These are phyloP conservation scores for Protomyces macrosporus DNA, from an alignment of 1,139 yeast genomes.

Conservation along the genomic window DNA sequence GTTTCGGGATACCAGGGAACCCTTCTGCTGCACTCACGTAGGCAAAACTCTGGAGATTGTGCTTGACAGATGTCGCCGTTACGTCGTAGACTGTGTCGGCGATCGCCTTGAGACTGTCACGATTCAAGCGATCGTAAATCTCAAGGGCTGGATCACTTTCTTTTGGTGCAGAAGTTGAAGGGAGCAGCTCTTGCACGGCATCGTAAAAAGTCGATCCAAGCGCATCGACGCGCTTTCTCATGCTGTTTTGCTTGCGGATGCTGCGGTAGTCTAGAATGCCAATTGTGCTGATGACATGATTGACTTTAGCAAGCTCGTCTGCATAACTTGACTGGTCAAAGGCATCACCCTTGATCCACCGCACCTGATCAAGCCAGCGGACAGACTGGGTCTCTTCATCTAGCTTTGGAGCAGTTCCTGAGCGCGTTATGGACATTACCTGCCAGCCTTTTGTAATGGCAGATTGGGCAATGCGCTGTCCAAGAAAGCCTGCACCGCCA, in stretches of 20 bases:
- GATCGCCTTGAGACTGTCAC: constrained; percentile 8
- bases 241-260: background rate
- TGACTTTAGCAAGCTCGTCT: background rate
- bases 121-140: constrained; percentile 13
- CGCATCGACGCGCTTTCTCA: background rate
- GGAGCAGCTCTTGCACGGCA: background rate
- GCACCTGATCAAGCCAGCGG: constrained; percentile 23
- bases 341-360: constrained; percentile 27
- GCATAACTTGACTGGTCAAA: constrained; percentile 14
- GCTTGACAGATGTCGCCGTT: background rate
- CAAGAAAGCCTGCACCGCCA: constrained; percentile 27
- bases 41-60: constrained; percentile 17
- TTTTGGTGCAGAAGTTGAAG: background rate
- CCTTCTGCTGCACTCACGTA: constrained; percentile 30
- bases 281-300: constrained; percentile 26
- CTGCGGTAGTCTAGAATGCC: constrained; percentile 29
- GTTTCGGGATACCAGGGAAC: constrained; percentile 28
- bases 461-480: constrained; percentile 4
- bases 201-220: constrained; percentile 4
- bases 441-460: constrained; percentile 19
- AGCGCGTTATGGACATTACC: constrained; percentile 14
- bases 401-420: constrained; percentile 2
- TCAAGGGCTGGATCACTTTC: background rate
- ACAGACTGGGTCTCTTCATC: background rate
- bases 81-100: background rate